Evolutionary conservation across 169 alveolate genomes (phyloP).

Genomic region (Ichthyophthirius multifiliis): DNA sequence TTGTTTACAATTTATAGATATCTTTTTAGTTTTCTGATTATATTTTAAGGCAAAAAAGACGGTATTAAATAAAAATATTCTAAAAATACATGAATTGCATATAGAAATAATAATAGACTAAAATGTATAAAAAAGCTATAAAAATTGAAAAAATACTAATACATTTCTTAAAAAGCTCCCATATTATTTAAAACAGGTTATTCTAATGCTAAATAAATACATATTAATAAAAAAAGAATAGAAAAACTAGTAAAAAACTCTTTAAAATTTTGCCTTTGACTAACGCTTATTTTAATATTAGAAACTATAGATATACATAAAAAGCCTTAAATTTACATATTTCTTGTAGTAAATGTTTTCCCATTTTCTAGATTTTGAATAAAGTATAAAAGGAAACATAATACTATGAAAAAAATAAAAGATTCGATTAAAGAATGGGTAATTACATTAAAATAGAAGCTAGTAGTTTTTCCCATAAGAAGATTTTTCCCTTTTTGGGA

Average conservation of each 20-base stretch:
- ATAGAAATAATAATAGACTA: not conserved
- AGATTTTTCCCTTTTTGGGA: not conserved
- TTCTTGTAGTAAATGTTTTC: too few relatives aligned
- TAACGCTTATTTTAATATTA: not conserved
- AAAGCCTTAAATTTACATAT: too few relatives aligned
- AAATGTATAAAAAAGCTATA: not conserved
- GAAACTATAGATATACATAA: too few relatives aligned
- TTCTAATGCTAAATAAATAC: not conserved
- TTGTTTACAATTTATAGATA: not conserved
- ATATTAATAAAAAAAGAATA: not conserved
- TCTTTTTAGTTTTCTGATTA: not conserved
- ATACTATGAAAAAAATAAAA: too few relatives aligned
- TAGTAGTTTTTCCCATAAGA: constrained; percentile 1
- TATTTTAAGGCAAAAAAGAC: not conserved
- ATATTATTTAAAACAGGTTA: not conserved
- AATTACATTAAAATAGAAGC: not conserved
- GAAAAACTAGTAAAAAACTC: not conserved
- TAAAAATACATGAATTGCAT: not conserved
- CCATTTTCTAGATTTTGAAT: too few relatives aligned
- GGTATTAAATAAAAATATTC: not conserved
- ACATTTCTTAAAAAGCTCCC: not conserved
- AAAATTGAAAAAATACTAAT: not conserved
- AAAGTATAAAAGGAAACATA: too few relatives aligned
- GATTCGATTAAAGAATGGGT: too few relatives aligned
- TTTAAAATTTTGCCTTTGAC: not conserved